Evolutionary conservation across 768 basidiomycete genomes (phyloP), one percentile per base, ranked within the genome.

Genomic region (Rhodotorula sphaerocarpa): DNA sequence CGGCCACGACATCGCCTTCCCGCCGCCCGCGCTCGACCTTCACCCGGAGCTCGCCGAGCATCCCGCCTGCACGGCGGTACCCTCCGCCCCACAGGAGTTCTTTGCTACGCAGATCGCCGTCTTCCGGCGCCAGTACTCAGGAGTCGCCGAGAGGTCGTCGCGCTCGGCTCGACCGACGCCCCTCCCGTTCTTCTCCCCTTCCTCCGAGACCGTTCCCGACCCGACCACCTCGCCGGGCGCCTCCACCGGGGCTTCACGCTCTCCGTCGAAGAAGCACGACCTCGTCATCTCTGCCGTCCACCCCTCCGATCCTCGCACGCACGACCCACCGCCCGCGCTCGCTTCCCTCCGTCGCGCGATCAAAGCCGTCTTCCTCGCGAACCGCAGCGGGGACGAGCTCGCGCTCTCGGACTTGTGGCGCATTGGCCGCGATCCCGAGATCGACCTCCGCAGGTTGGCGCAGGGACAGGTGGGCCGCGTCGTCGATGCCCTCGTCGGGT

Each of bases 31-130:
- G 15, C 27, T 54, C 45, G 23, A 47, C 10, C 27, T 48, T 12
- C 66, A 67, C 33, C 63, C 59, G 2, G 65, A 59, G 5, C 55
- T 61, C 50, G 30, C 9, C 5, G 30, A 42, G 18, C 23, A 52
- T 7, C 47, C 30, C 12, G 27, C 36, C 21, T 50, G n/a, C 12
- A 18, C 28, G 2, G 27, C 18, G 20, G 41, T 50, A 10, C 28
- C 39, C 16, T 27, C 20, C 21, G 50, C 63, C 30, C 69, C 69
- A 7, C 0, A 9, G 30, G 2, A 36, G 10, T 63, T 70, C 50
- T 68, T 43, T 39, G 66, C 71, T 30, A 70, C 71, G 2, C 71
- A 72, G 41, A 66, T 63, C 23, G 71, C 66, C 33, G 46, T 65
- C 3, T 72, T 72, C 57, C n/a, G 41, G 7, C 50, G 59, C 9